Conservation (phyloP, 1,284 basidiomycete species). For the Heliocybe sulcata region DNA sequence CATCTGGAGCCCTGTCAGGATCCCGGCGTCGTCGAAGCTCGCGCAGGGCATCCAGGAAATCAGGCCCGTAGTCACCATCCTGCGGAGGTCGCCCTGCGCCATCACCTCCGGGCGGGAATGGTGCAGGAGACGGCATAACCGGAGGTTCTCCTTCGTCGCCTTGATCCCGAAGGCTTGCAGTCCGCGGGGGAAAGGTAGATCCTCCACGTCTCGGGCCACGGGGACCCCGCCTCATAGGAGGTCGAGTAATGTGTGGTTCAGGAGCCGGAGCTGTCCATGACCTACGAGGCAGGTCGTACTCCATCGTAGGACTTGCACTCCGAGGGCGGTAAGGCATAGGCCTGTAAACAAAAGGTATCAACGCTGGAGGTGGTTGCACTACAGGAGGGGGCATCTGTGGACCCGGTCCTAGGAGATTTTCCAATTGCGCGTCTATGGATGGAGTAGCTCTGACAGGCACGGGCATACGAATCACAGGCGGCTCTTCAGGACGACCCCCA, state of each 20-base stretch:
- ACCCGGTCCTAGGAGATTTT: constrained; percentile 46
- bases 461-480: constrained; percentile 30
- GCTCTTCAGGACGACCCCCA: constrained; percentile 7
- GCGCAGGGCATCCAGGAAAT: neutral
- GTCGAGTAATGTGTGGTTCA: neutral
- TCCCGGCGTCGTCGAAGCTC: neutral
- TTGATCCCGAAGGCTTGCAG: neutral
- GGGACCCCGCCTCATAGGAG: neutral
- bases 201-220: neutral
- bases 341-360: constrained; percentile 48
- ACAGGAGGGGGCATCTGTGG: constrained; percentile 28
- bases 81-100: neutral
- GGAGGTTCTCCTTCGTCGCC: neutral
- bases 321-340: constrained; percentile 37
- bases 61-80: neutral
- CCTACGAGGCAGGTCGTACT: constrained; percentile 20
- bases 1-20: constrained; percentile 1
- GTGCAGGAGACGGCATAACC: neutral
- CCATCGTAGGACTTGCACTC: constrained; percentile 34
- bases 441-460: constrained; percentile 33
- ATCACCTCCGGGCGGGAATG: neutral
- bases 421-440: constrained; percentile 49
- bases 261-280: neutral
- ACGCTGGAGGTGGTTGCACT: constrained; percentile 42
- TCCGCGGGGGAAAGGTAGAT: neutral